These are phyloP conservation scores for sunflower (Helianthus annuus) DNA, from an alignment of 129 eudicot genomes.

Conservation along the genomic window DNA sequence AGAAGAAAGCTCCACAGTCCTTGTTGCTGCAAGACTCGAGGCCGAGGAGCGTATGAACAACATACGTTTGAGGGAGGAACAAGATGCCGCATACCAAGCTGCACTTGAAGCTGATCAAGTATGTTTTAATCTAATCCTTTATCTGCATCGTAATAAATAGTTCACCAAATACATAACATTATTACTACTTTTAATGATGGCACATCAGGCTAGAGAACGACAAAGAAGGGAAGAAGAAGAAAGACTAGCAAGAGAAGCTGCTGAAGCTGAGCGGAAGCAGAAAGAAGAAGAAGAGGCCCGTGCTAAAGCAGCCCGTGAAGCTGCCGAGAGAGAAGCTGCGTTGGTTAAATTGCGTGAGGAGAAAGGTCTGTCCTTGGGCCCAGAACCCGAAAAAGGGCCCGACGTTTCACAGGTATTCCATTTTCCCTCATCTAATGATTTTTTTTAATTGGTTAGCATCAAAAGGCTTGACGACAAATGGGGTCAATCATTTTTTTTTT, in stretches of 20 bases:
- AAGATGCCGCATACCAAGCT: constrained; percentile 92
- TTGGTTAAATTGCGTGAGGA: constrained; percentile 63
- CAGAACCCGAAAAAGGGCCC: constrained; percentile 88
- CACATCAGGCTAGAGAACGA: constrained; percentile 76
- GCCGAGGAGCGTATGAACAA: constrained; percentile 85
- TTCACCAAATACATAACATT: background rate
- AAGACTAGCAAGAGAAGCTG: constrained; percentile 68
- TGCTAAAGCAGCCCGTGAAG: constrained; percentile 75
- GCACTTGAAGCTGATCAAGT: constrained; percentile 99
- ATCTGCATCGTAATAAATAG: background rate
- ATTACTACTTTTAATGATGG: background rate
- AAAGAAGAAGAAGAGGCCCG: constrained; percentile 87
- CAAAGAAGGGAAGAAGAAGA: constrained; percentile 76
- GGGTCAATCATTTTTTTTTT: too few species aligned
- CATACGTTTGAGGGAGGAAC: constrained; percentile 76
- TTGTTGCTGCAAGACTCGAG: constrained; percentile 76
- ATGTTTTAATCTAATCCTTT: constrained; percentile 6
- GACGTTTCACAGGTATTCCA: constrained; percentile 73
- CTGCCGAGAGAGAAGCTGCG: constrained; percentile 83
- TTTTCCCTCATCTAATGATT: background rate
- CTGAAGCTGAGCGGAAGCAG: constrained; percentile 76
- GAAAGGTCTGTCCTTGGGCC: constrained; percentile 69
- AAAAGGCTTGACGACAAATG: too few species aligned
- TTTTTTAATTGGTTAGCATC: too few species aligned
- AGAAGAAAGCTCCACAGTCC: constrained; percentile 77